Evolutionary conservation across 2,329 filamentous ascomycete species (phyloP), one percentile per base, ranked within the genome.

Genomic region (Juglanconis oblonga): DNA sequence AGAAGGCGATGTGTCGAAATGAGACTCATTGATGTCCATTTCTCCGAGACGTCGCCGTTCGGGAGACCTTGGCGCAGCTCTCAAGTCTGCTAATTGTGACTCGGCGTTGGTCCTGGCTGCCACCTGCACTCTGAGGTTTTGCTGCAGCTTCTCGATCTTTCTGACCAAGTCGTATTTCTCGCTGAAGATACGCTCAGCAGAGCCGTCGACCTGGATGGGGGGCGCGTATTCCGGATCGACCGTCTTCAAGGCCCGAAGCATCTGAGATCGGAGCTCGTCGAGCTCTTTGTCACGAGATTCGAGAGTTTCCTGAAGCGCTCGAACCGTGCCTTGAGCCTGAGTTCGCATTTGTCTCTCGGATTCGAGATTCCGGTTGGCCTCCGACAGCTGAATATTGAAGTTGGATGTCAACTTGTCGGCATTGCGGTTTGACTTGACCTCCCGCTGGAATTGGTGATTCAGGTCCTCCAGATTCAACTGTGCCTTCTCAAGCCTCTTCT

Each of bases 401-500:
- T 87, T 89, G 0, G 92, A 96, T 17, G 91, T 88, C 29, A 87
- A 84, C 73, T 97, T 96, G 74, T 98, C 94, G 4, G 93, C 94
- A 71, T 90, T 95, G 62, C 94, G 87, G 69, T 88, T 95, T 24
- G 87, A 87, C 77, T 97, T 96, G 70, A 93, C 91, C 74, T 97
- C 94, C 35, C 92, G 85, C 53, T 90, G 90, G 57, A 97, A 84
- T 73, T 98, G 92, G 67, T 98, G 94, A 67, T 92, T 96, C 40
- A 97, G 80, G 72, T 99, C 94, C 72, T 99, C 94, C 8, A 98
- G 76, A 68, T 84, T 92, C 47, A 98, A 82, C 55, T 92, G 86
- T 33, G 98, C 81, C 74, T 97, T 97, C 75, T 98, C 94, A 55
- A 95, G 90, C 73, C 95, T 92, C 79, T 98, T 98, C 72, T 97